Percentiles rank a stretch among this genome's conserved stretches.
These are phyloP conservation scores for Piper betle DNA, from an alignment of 164 flowering plant genomes.

Conservation along the genomic window DNA sequence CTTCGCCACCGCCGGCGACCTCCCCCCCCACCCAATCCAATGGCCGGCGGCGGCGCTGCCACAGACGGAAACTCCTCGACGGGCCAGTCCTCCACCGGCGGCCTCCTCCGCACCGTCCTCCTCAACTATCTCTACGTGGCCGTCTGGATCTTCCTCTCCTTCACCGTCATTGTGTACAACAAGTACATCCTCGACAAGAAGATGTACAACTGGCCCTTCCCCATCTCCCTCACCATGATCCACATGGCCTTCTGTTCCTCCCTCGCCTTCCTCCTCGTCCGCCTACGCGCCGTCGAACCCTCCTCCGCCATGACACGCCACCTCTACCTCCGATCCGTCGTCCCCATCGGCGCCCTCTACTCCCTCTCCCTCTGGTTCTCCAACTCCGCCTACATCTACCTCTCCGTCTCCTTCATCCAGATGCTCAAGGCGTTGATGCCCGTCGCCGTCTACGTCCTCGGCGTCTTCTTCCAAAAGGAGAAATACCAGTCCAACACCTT, in stretches of 20 bases:
- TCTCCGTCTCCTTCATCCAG: slow-evolving; percentile 38
- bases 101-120: slow-evolving; percentile 25
- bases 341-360: slow-evolving; percentile 39
- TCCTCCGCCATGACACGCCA: slow-evolving; percentile 24
- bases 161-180: slow-evolving; percentile 43
- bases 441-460: slow-evolving; percentile 35
- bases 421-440: slow-evolving; percentile 47
- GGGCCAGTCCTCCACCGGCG: slow-evolving; percentile 23
- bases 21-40: too few relatives aligned
- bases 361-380: slow-evolving; percentile 33
- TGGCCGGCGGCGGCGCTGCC: too few relatives aligned
- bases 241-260: slow-evolving; percentile 37
- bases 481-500: slow-evolving; percentile 17
- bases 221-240: slow-evolving; percentile 36
- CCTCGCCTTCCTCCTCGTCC: slow-evolving; percentile 27
- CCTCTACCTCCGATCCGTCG: slow-evolving; percentile 26
- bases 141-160: slow-evolving; percentile 39
- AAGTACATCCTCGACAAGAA: slow-evolving; percentile 44
- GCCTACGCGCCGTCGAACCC: slow-evolving; percentile 28
- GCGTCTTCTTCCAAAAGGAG: slow-evolving; percentile 22
- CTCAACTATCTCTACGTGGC: slow-evolving; percentile 30
- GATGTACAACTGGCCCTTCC: slow-evolving; percentile 40
- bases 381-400: slow-evolving; percentile 35
- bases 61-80: too few relatives aligned
- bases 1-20: too few relatives aligned